These are phyloP conservation scores for Massarina eburnea DNA, from an alignment of 2,329 filamentous ascomycete genomes.

Conservation along the genomic window DNA sequence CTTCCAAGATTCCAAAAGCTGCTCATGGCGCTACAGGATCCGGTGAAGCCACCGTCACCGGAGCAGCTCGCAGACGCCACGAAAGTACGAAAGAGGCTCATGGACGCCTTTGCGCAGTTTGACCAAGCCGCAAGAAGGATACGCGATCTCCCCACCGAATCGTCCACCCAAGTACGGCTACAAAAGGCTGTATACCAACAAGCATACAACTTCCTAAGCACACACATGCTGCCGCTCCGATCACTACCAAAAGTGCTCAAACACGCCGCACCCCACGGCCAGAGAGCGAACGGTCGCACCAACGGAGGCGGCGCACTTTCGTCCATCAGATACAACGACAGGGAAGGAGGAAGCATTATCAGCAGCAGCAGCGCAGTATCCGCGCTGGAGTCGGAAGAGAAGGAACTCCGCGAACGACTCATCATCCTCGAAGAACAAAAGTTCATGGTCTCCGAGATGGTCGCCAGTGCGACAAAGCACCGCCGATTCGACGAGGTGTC, in stretches of 20 bases:
- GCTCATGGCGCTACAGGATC: slow-evolving; percentile 71
- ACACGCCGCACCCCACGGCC: slow-evolving; percentile 58
- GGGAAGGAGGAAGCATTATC: slow-evolving; percentile 55
- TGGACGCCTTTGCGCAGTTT: slow-evolving; percentile 87
- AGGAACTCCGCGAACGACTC: slow-evolving; percentile 74
- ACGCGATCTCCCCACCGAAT: slow-evolving; percentile 74
- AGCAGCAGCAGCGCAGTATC: slow-evolving; percentile 62
- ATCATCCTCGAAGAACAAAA: slow-evolving; percentile 89
- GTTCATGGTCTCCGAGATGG: slow-evolving; percentile 86
- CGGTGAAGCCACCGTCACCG: slow-evolving; percentile 64
- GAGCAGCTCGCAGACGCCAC: slow-evolving; percentile 80
- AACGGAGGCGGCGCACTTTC: slow-evolving; percentile 53
- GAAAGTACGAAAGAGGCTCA: slow-evolving; percentile 85
- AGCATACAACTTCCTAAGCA: slow-evolving; percentile 79
- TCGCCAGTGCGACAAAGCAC: slow-evolving; percentile 72
- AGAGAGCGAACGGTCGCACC: slow-evolving; percentile 35
- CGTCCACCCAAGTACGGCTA: slow-evolving; percentile 69
- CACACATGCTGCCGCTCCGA: slow-evolving; percentile 85
- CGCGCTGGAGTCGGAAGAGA: slow-evolving; percentile 79
- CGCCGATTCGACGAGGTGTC: slow-evolving; percentile 85
- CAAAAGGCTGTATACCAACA: slow-evolving; percentile 83
- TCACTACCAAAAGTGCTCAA: slow-evolving; percentile 51
- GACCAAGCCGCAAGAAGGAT: slow-evolving; percentile 79
- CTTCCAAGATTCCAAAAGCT: slow-evolving; percentile 83
- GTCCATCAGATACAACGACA: slow-evolving; percentile 61